Evolutionary conservation across 176 grass and related monocot genomes (phyloP), one percentile per base, ranked within the genome.

Genomic region (Hsuehochloa calcarea): DNA sequence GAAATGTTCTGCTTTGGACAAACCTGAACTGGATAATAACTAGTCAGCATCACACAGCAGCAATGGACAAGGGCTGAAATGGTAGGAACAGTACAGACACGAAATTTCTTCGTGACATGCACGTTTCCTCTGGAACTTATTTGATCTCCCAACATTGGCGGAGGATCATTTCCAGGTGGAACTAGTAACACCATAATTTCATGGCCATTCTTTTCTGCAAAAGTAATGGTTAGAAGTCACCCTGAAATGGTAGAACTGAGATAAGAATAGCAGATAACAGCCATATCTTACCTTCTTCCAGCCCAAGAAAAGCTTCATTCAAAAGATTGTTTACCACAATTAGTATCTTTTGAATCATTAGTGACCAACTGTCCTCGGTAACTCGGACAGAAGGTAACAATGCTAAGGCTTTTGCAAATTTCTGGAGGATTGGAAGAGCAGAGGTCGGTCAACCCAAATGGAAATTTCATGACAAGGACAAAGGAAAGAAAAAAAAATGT

Each of bases 1-100:
- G 19, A 74, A 14, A 66, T 15, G 51, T 69, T 75, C 64, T 69
- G 78, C 26, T 83, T 88, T n/a, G 66, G 49, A 19, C 77, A 43
- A 49, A 98, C 96, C 93, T 98, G 96, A 92, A 89, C 85, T 46
- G 93, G 87, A 82, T 94, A 95, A 80, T 92, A 79, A 87, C 87
- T 92, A 75, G 91, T 94, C 71, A 95, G 84, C 93, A 98, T 98
- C 66, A 85, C 52, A 44, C 62, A 87, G 70, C 93, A 98, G 60
- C 89, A 95, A 85, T 89, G 85, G 34, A 86, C 90, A 86, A 98
- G 87, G 67, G 74, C 85, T n/a, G 85, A 95, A 74, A 98, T 75
- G 17, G 72, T 74, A 51, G 96, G 96, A 49, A 91, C 84, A 47
- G 89, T 87, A 41, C 31, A 87, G 37, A 81, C 72, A 77, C 85